Percentiles rank a stretch among this genome's conserved stretches.
These are phyloP conservation scores for Albugo candida DNA, from an alignment of 352 stramenopile genomes.

Conservation along the genomic window DNA sequence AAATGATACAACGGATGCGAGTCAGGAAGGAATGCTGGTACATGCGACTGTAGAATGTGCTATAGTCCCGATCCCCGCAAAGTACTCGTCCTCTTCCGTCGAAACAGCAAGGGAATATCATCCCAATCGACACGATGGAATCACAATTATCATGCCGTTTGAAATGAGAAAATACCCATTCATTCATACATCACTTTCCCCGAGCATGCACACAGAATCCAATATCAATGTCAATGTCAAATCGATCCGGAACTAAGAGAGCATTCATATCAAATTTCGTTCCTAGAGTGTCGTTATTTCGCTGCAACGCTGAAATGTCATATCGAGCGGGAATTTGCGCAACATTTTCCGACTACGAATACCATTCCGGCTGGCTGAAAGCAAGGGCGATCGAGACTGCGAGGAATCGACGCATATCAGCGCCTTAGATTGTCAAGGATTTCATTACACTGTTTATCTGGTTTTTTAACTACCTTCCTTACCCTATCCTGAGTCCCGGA, in stretches of 20 bases:
- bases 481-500: too few species aligned
- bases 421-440: slow-evolving; percentile 21
- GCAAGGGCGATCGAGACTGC: too few species aligned
- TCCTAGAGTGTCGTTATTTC: slow-evolving; percentile 51
- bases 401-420: too few species aligned
- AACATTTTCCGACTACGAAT: too few species aligned
- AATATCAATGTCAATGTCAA: slow-evolving; percentile 7
- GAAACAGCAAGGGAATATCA: slow-evolving; percentile 61
- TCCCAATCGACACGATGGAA: slow-evolving; percentile 46
- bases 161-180: slow-evolving; percentile 59
- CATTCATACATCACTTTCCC: slow-evolving; percentile 55
- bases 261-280: slow-evolving; percentile 36
- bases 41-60: slow-evolving; percentile 49
- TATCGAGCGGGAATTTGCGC: slow-evolving; percentile 40
- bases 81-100: slow-evolving; percentile 63
- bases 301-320: slow-evolving; percentile 53
- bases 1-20: too few species aligned
- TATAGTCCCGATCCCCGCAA: slow-evolving; percentile 48
- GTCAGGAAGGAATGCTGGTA: too few species aligned
- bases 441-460: too few species aligned
- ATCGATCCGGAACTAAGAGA: slow-evolving; percentile 13
- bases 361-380: too few species aligned
- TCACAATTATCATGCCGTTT: slow-evolving; percentile 40
- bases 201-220: slow-evolving; percentile 16
- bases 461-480: too few species aligned